Evolutionary conservation across 1,284 basidiomycete species (phyloP).

Genomic region (Apiotrichum siamense): DNA sequence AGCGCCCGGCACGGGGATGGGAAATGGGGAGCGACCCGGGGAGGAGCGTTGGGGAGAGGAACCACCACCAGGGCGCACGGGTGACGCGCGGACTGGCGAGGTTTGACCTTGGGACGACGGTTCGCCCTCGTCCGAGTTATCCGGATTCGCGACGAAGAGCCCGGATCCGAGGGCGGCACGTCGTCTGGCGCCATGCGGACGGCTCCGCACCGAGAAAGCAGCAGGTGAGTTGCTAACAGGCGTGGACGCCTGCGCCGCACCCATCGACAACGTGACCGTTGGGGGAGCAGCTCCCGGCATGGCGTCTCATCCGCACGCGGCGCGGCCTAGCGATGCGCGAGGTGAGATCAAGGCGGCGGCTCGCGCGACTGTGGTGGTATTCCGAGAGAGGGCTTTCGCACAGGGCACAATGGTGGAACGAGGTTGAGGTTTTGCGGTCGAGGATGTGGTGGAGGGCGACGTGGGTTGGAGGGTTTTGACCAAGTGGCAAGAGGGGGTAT

Average conservation of each 20-base stretch:
- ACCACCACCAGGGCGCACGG: too few relatives aligned
- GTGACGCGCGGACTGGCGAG: background rate
- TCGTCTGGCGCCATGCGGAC: slow-evolving; percentile 33
- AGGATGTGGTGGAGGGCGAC: too few relatives aligned
- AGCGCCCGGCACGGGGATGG: background rate
- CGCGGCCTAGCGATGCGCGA: background rate
- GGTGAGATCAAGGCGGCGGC: too few relatives aligned
- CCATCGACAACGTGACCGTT: background rate
- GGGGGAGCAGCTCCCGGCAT: background rate
- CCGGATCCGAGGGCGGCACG: slow-evolving; percentile 22
- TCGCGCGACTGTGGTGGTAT: too few relatives aligned
- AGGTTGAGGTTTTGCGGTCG: too few relatives aligned
- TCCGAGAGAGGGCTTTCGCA: too few relatives aligned
- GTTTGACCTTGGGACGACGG: background rate
- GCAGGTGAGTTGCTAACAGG: background rate
- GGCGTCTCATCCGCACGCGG: background rate
- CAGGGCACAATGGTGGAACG: too few relatives aligned
- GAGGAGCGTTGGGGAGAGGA: slow-evolving; percentile 1
- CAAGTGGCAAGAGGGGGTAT: too few relatives aligned
- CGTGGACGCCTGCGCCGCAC: background rate
- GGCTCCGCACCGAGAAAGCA: slow-evolving; percentile 5
- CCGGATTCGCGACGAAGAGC: slow-evolving; percentile 39
- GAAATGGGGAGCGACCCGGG: background rate
- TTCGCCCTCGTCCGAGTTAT: slow-evolving; percentile 40
- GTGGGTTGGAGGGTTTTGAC: too few relatives aligned